Evolutionary conservation across 225 moss, liverwort and hornwort genomes (phyloP).

Genomic region (Anthoceros angustus): DNA sequence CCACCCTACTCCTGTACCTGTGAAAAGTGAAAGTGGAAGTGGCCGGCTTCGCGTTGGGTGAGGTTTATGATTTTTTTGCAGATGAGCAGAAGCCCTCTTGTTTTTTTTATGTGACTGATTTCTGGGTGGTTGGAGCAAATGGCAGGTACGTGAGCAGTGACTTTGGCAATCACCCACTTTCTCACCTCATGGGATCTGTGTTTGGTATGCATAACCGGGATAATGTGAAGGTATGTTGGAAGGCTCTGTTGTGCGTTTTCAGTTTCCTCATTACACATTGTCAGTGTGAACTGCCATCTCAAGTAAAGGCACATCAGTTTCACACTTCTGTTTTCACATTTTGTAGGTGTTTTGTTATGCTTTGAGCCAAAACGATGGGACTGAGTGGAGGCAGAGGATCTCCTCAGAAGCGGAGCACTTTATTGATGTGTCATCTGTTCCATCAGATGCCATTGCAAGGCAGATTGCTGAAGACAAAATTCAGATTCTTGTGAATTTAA

Average conservation of each 20-base stretch:
- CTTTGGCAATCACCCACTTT: slow-evolving; percentile 84
- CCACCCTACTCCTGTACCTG: slow-evolving; percentile 56
- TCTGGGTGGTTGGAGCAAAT: not conserved
- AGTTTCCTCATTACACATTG: not conserved
- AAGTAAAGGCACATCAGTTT: too few species aligned
- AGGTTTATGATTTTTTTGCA: slow-evolving; percentile 7
- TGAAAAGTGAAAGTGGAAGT: slow-evolving; percentile 59
- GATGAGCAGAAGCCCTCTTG: not conserved
- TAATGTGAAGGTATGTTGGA: slow-evolving; percentile 49
- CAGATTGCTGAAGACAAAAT: slow-evolving; percentile 68
- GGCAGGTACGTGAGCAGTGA: slow-evolving; percentile 89
- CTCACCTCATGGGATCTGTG: slow-evolving; percentile 91
- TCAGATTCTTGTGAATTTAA: slow-evolving; percentile 85
- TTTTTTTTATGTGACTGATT: not conserved
- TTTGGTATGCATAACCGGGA: slow-evolving; percentile 76
- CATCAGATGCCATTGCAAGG: slow-evolving; percentile 71
- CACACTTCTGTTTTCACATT: not conserved
- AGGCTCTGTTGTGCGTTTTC: not conserved
- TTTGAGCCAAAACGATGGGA: slow-evolving; percentile 88
- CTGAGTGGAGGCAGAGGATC: slow-evolving; percentile 96
- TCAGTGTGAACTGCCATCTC: not conserved
- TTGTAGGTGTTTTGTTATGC: slow-evolving; percentile 89
- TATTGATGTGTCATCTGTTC: slow-evolving; percentile 66
- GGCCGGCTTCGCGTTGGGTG: slow-evolving; percentile 75
- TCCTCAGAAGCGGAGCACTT: slow-evolving; percentile 87